These are phyloP conservation scores for Lachnellula hyalina DNA, from an alignment of 2,329 filamentous ascomycete species.

Conservation along the genomic window DNA sequence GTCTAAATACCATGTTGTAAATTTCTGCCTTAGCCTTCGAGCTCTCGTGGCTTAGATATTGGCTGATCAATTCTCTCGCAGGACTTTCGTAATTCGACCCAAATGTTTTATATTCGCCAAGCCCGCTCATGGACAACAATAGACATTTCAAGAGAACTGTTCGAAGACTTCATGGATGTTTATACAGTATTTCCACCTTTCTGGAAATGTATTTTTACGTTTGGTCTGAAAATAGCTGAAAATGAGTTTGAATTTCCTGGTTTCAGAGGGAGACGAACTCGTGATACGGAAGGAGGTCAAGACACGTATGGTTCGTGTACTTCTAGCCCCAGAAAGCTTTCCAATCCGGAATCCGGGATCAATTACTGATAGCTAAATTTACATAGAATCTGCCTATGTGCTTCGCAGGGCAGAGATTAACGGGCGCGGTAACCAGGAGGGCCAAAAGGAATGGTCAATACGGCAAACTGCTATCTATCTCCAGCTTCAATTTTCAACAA, in stretches of 20 bases:
- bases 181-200: constrained; percentile 13
- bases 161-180: constrained; percentile 10
- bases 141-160: constrained; percentile 8
- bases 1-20: background rate
- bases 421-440: constrained; percentile 1
- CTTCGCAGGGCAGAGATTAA: constrained; percentile 19
- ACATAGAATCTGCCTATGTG: constrained; percentile 15
- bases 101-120: constrained; percentile 18
- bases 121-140: constrained; percentile 15
- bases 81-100: constrained; percentile 1
- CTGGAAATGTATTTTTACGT: constrained; percentile 21
- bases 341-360: background rate
- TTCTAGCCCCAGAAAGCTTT: background rate
- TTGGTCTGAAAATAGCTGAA: constrained; percentile 16
- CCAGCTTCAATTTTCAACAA: background rate
- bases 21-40: background rate
- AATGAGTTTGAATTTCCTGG: constrained; percentile 22
- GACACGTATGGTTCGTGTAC: background rate
- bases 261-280: background rate
- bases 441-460: constrained; percentile 32
- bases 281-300: background rate
- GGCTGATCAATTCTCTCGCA: background rate
- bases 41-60: background rate
- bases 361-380: background rate
- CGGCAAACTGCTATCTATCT: constrained; percentile 36